Percentiles rank a stretch among this genome's conserved stretches.
Conservation (phyloP, 2,329 filamentous ascomycete genomes). For the Aureobasidium lini region DNA sequence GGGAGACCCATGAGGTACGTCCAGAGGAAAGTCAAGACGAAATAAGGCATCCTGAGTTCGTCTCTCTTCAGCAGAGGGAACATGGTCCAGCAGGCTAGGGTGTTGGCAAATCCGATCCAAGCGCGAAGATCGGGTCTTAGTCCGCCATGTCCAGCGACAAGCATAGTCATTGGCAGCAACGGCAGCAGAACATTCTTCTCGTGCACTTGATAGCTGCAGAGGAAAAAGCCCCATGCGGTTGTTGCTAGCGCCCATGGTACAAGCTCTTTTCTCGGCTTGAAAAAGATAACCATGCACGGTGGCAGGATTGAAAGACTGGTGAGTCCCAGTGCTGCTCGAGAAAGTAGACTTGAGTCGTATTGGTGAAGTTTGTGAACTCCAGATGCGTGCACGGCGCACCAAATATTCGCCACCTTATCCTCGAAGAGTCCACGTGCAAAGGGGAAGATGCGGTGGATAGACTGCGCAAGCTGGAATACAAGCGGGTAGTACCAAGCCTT, state of each 20-base stretch:
- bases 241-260: conserved; percentile 74
- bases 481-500: conserved; percentile 66
- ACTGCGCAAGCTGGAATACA: conserved; percentile 71
- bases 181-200: conserved; percentile 95
- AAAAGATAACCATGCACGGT: conserved; percentile 70
- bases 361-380: conserved; percentile 71
- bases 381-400: conserved; percentile 80
- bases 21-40: conserved; percentile 79
- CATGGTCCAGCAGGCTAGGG: conserved; percentile 85
- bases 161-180: conserved; percentile 83
- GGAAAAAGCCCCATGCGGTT: conserved; percentile 92
- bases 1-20: conserved; percentile 83
- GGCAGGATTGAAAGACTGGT: conserved; percentile 72
- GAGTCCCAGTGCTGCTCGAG: conserved; percentile 64
- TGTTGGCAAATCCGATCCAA: conserved; percentile 95
- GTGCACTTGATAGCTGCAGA: conserved; percentile 97
- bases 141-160: conserved; percentile 71
- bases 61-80: conserved; percentile 85
- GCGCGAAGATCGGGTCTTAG: conserved; percentile 68
- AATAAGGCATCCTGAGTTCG: conserved; percentile 75
- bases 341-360: conserved; percentile 64
- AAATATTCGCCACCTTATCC: conserved; percentile 97
- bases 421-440: conserved; percentile 95
- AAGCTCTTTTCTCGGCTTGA: conserved; percentile 67
- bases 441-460: conserved; percentile 88